Evolutionary conservation across 116 monocot genomes (phyloP), one percentile per base, ranked within the genome.

Genomic region (Zostera marina): DNA sequence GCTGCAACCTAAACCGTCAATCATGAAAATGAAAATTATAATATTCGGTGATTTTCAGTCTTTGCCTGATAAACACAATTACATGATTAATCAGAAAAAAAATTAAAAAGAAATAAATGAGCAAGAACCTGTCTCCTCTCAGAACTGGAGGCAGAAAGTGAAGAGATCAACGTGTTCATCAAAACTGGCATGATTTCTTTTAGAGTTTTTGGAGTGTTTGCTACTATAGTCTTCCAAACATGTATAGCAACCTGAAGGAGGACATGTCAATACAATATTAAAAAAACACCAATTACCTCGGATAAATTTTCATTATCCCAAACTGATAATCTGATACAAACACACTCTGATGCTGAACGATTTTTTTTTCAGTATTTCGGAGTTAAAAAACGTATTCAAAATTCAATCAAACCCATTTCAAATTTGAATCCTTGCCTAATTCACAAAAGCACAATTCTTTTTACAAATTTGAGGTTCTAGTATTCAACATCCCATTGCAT

Each of bases 171-270:
- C 41, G 79, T 98, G 58, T 74, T 72, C 98, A 98, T 98, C 55
- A 98, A 62, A 58, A 90, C 72, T 26, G 90, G 98, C 98, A 98
- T 82, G 59, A 98, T 98, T 81, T 98, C 98, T 56, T 98, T 98
- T 1, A 98, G 78, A 54, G 98, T 98, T 60, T 81, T 98, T 48
- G 98, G 98, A 62, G 98, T 98, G 72, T 98, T 98, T 40, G 90
- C 82, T 22, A 98, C 98, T 64, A 98, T 83, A 42, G 98, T 98
- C 71, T 98, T 98, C 98, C 98, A 98, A 16, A 98, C 98, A 68
- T 98, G 98, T 62, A 90, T 46, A 45, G 98, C 90, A 74, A 86
- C 91, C 98, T 98, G 75, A 68, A 23, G 39, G 21, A 32, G 32
- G 32, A 32, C 32, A 32, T 32, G 38, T 10, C 7, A 56, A 25